Conservation (phyloP, 2,329 filamentous ascomycete species). For the Zymoseptoria pseudotritici region DNA sequence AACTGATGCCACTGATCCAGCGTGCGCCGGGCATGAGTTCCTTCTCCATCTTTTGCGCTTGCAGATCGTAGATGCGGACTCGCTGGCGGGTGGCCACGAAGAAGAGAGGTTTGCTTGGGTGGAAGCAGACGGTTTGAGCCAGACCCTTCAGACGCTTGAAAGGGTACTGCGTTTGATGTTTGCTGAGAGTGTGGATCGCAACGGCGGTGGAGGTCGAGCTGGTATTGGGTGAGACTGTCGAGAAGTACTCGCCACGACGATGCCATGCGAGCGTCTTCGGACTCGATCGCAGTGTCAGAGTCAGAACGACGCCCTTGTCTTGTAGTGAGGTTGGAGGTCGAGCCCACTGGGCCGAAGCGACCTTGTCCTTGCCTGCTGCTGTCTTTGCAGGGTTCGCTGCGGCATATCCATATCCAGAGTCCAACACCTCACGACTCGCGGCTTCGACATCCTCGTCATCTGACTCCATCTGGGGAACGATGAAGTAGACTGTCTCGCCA, state of each 20-base stretch:
- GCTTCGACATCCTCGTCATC: slow-evolving; percentile 49
- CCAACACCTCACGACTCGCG: slow-evolving; percentile 66
- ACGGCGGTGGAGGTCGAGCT: slow-evolving; percentile 63
- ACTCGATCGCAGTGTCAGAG: slow-evolving; percentile 58
- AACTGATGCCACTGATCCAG: slow-evolving; percentile 89
- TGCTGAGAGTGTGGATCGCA: slow-evolving; percentile 88
- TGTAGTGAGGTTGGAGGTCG: slow-evolving; percentile 68
- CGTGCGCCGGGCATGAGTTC: slow-evolving; percentile 87
- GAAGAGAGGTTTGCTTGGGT: slow-evolving; percentile 84
- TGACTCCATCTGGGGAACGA: slow-evolving; percentile 48
- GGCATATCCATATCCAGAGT: slow-evolving; percentile 92
- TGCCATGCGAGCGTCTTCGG: slow-evolving; percentile 93
- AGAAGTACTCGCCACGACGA: slow-evolving; percentile 86
- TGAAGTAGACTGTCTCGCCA: slow-evolving; percentile 78
- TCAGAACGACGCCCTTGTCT: slow-evolving; percentile 69
- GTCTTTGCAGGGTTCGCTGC: slow-evolving; percentile 51
- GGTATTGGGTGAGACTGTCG: slow-evolving; percentile 77
- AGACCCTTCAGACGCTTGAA: slow-evolving; percentile 71
- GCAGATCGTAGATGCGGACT: slow-evolving; percentile 89
- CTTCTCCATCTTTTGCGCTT: slow-evolving; percentile 84
- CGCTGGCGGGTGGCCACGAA: slow-evolving; percentile 93
- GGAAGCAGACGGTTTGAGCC: slow-evolving; percentile 88
- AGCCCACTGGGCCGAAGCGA: slow-evolving; percentile 72
- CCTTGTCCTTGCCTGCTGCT: slow-evolving; percentile 54
- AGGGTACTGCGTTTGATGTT: slow-evolving; percentile 89